Evolutionary conservation across 2,329 filamentous ascomycete genomes (phyloP).

Genomic region (Pseudogymnoascus sp.): DNA sequence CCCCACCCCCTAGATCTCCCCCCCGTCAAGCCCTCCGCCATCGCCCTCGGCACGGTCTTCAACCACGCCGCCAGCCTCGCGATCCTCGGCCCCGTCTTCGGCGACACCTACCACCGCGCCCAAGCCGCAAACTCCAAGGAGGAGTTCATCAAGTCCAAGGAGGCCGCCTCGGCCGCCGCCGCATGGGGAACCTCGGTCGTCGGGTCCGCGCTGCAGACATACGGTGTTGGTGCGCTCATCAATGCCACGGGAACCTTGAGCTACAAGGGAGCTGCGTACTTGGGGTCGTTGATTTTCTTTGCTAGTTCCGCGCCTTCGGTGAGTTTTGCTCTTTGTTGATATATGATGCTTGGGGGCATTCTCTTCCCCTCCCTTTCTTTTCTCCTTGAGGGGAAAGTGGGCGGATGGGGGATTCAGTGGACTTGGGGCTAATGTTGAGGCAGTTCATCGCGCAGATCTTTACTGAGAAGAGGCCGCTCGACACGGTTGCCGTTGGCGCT

Average conservation of each 20-base stretch:
- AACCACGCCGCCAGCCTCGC: conserved; percentile 87
- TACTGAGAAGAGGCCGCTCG: conserved; percentile 83
- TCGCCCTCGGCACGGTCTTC: conserved; percentile 92
- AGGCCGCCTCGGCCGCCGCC: conserved; percentile 76
- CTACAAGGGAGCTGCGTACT: conserved; percentile 95
- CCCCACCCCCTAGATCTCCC: conserved; percentile 48
- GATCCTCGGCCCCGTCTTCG: conserved; percentile 81
- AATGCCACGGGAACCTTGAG: conserved; percentile 90
- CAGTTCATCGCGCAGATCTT: conserved; percentile 81
- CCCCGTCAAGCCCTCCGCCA: conserved; percentile 93
- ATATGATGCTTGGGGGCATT: too few relatives aligned
- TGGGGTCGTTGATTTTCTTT: conserved; percentile 84
- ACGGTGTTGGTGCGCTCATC: conserved; percentile 81
- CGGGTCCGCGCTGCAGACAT: conserved; percentile 81
- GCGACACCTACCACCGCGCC: conserved; percentile 87
- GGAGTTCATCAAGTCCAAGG: conserved; percentile 90
- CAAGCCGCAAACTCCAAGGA: conserved; percentile 90
- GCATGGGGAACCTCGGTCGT: conserved; percentile 85
- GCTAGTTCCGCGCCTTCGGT: conserved; percentile 82
- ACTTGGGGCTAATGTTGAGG: conserved; percentile 9
- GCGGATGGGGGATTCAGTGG: background rate
- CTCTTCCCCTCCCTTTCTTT: background rate
- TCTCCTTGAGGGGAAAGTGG: background rate
- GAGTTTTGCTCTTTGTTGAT: conserved; percentile 42
- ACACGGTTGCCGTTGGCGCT: conserved; percentile 79